Base-by-base conservation (phyloP, 345 rosid genomes). In the Raphanus sativus region DNA sequence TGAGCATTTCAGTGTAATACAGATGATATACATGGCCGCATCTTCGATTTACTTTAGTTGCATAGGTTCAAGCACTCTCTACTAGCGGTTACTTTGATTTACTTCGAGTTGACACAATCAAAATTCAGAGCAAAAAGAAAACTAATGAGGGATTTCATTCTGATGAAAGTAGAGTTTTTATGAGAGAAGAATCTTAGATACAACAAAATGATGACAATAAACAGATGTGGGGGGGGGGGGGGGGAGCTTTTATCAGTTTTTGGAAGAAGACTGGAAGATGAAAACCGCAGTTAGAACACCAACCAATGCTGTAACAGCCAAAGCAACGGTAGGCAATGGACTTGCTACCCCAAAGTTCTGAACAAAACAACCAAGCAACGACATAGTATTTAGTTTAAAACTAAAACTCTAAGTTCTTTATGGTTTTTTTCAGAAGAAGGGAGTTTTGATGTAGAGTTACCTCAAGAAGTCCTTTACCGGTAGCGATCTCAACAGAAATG, bases 381-480 rank as follows among this genome's bases (percentile, higher is more conserved):
- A 63, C 2, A 45, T 9, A 40, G 24, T 32, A 34, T 7, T 6
- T 6, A 38, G 11, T 52, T 66, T 2, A 55, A 55, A 55, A 24
- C 65, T 77, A 55, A 8, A 77, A 33, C 4, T 28, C 29, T 28
- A 8, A 77, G 45, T 28, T 28, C 29, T 28, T 28, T 2, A 28
- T 28, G 2, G 3, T 28, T 28, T 28, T 28, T 28, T 28, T 4
- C 30, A 58, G 13, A 26, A 59, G 32, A 11, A 59, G 26, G 11
- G 34, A n/a, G 66, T 15, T 8, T 33, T n/a, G 52, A 70, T 25
- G 52, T 2, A 16, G 45, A 16, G 60, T 63, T 87, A 92, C 98
- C 97, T 94, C 92, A 62, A 94, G 81, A 70, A 90, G 93, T 72
- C 97, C 97, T 77, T 90, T 92, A 30, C 97, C 98, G 0, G 98